These are phyloP conservation scores for Starmerella apicola DNA, from an alignment of 805 yeast species.

Conservation along the genomic window DNA sequence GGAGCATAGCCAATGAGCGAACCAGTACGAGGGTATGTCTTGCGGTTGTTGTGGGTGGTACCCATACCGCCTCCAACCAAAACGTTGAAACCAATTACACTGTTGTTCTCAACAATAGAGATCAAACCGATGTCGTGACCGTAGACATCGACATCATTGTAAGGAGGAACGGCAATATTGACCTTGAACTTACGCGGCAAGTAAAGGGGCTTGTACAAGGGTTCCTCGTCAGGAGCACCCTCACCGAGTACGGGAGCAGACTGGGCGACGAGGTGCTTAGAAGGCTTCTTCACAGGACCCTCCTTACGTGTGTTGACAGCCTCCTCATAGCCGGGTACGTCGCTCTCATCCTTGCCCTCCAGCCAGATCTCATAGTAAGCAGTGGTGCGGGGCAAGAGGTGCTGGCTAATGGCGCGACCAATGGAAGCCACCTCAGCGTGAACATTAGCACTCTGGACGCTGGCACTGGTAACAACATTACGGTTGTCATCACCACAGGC, in stretches of 20 bases:
- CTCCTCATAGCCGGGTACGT: conserved; percentile 51
- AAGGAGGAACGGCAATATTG: conserved; percentile 90
- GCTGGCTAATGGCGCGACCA: conserved; percentile 60
- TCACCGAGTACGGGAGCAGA: conserved; percentile 36
- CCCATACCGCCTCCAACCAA: conserved; percentile 99
- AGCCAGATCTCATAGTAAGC: conserved; percentile 97
- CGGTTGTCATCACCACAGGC: conserved; percentile 98
- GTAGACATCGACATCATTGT: conserved; percentile 91
- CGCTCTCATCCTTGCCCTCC: conserved; percentile 58
- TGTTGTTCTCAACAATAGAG: conserved; percentile 54
- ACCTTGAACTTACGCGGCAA: conserved; percentile 93
- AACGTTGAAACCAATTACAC: conserved; percentile 71
- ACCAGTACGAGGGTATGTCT: conserved; percentile 93
- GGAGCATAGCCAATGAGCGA: conserved; percentile 68
- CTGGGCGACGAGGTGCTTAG: conserved; percentile 72
- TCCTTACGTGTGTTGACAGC: conserved; percentile 52
- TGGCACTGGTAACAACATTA: conserved; percentile 86
- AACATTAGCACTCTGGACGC: conserved; percentile 71
- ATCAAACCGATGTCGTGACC: conserved; percentile 90
- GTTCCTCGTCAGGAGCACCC: conserved; percentile 59
- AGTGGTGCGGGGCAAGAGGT: conserved; percentile 77
- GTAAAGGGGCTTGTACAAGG: conserved; percentile 74
- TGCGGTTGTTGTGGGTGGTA: conserved; percentile 88
- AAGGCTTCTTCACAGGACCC: conserved; percentile 55
- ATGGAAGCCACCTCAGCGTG: conserved; percentile 60